These are phyloP conservation scores for Xylaria telfairii DNA, from an alignment of 495 filamentous ascomycete species.

Conservation along the genomic window DNA sequence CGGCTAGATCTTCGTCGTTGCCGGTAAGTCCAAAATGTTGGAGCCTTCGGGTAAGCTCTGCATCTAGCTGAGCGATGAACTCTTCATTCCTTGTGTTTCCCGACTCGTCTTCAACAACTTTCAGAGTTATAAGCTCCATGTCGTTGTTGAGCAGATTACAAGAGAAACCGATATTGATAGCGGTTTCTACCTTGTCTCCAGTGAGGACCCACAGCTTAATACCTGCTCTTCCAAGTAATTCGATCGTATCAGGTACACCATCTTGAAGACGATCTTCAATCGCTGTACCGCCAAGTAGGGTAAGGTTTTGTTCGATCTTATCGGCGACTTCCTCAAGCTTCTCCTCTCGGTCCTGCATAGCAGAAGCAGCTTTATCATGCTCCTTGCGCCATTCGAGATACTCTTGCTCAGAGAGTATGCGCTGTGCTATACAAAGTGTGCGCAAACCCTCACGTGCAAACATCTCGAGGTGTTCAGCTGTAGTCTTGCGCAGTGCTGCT, in stretches of 20 bases:
- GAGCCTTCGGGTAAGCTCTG: constrained; percentile 76
- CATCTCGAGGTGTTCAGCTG: constrained; percentile 93
- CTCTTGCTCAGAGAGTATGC: constrained; percentile 80
- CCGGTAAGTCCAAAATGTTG: constrained; percentile 79
- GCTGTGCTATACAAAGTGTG: constrained; percentile 94
- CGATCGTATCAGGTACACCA: constrained; percentile 96
- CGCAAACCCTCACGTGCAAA: constrained; percentile 95
- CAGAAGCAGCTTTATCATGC: constrained; percentile 84
- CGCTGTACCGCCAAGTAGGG: constrained; percentile 90
- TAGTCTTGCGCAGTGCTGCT: constrained; percentile 76
- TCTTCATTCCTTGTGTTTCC: constrained; percentile 42
- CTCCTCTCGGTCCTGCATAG: constrained; percentile 88
- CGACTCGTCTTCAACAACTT: constrained; percentile 74
- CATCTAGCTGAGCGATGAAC: constrained; percentile 63
- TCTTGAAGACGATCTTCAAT: constrained; percentile 98
- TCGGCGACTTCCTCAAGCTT: constrained; percentile 91
- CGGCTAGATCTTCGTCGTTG: constrained; percentile 82
- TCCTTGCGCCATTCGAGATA: constrained; percentile 85
- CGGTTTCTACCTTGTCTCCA: constrained; percentile 98
- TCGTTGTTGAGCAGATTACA: constrained; percentile 97
- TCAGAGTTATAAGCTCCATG: constrained; percentile 95
- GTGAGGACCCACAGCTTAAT: constrained; percentile 99
- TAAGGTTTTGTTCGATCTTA: constrained; percentile 86
- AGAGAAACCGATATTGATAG: constrained; percentile 99
- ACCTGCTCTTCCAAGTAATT: constrained; percentile 87